Base-by-base conservation (phyloP, 106 monocot species). In the Alisma plantagoaquatica region DNA sequence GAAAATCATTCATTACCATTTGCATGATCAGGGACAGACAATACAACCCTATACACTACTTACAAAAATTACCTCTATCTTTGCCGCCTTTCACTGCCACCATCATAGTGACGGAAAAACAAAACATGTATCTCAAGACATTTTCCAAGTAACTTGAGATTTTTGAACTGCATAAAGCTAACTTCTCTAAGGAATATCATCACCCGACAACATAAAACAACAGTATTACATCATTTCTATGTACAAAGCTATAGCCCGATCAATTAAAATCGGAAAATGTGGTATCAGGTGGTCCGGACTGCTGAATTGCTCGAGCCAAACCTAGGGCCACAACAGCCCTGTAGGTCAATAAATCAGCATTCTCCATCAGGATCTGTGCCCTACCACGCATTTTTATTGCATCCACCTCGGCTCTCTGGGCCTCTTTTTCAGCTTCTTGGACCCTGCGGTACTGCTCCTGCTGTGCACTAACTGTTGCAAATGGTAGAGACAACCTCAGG, bases 261-360 rank as follows among this genome's bases (percentile, higher is more conserved):
- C 58, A 43, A 58, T 29, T 27, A 44, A 66, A 41, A 63, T 69
- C 20, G 16, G 49, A 53, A 48, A 69, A 66, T 29, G 21, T 27
- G 28, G 70, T 26, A 57, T 74, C 63, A 25, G 50, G 42, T 41
- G 61, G 52, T 14, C 59, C 54, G 9, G 69, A 53, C 43, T 51
- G 33, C 44, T 31, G 33, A 2, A 71, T 53, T 19, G 78, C 65
- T 27, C 81, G 84, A 0, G 85, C 80, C 20, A 91, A 59, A 46
- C 72, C 66, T 7, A 73, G 27, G 18, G 85, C 85, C 84, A 91
- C 78, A 18, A 67, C 27, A 21, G 91, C 64, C 49, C 70, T 84
- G 66, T 81, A 91, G 7, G 66, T 52, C 10, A 64, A 65, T 27
- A 85, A 42, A 24, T 91, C 84, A 31, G 91, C 91, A 16, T 91